phyloP scores from a whole-genome alignment of 2,329 filamentous ascomycete genomes.

The Dothideomycetes sp. region DNA sequence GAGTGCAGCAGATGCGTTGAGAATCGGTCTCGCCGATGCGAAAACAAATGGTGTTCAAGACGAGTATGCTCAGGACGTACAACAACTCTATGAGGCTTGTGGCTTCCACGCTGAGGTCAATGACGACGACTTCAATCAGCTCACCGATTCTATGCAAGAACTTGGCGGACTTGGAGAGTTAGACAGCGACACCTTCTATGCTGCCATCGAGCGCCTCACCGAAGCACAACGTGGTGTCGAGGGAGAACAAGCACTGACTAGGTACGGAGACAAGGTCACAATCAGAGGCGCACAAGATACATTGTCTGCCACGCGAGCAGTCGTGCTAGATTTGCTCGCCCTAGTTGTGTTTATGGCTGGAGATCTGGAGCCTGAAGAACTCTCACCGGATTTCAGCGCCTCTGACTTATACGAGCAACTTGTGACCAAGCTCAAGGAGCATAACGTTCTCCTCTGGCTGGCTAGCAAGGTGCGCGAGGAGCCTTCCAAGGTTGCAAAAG shows the following conservation, averaged over 20 bases:
- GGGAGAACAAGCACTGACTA: slow-evolving; percentile 47
- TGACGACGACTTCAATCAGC: slow-evolving; percentile 66
- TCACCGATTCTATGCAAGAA: slow-evolving; percentile 62
- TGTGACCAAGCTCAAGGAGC: slow-evolving; percentile 59
- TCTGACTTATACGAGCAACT: slow-evolving; percentile 58
- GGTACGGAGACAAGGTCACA: slow-evolving; percentile 66
- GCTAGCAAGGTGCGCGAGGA: slow-evolving; percentile 37
- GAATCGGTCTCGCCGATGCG: slow-evolving; percentile 7
- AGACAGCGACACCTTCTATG: slow-evolving; percentile 44
- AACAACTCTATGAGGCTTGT: slow-evolving; percentile 67
- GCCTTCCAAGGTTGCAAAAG: slow-evolving; percentile 29
- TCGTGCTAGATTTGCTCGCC: slow-evolving; percentile 74
- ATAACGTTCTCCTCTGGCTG: slow-evolving; percentile 66
- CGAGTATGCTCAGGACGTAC: slow-evolving; percentile 21
- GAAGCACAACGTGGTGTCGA: slow-evolving; percentile 30
- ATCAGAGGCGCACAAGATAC: slow-evolving; percentile 73
- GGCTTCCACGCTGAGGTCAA: slow-evolving; percentile 71
- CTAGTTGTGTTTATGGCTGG: slow-evolving; percentile 80
- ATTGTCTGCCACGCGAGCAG: slow-evolving; percentile 59
- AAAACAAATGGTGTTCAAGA: slow-evolving; percentile 11
- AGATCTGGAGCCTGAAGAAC: slow-evolving; percentile 65
- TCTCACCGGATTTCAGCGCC: slow-evolving; percentile 56
- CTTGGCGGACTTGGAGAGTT: slow-evolving; percentile 45
- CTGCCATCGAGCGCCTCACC: slow-evolving; percentile 41
- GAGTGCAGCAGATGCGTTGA: slow-evolving; percentile 9